phyloP scores from a whole-genome alignment of 2,329 filamentous ascomycete genomes.

The Venturia nashicola region DNA sequence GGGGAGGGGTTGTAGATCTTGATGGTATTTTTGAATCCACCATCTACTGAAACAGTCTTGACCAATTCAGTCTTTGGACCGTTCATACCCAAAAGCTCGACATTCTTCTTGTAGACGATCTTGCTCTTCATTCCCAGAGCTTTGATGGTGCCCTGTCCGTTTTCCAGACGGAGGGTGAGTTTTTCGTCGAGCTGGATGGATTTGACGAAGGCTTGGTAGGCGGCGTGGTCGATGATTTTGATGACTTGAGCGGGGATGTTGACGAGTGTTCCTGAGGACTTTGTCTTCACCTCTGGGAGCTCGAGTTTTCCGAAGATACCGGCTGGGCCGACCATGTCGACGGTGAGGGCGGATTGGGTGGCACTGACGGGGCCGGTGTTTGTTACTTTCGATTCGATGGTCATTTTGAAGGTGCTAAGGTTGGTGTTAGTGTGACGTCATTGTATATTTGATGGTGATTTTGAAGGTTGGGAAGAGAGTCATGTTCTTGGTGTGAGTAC shows the following conservation, averaged over 20 bases:
- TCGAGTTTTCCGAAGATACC: slow-evolving; percentile 11
- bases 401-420: slow-evolving; percentile 11
- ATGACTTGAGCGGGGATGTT: slow-evolving; percentile 9
- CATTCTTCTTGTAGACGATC: slow-evolving; percentile 11
- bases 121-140: slow-evolving; percentile 11
- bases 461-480: neutral
- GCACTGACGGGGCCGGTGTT: slow-evolving; percentile 11
- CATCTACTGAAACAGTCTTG: slow-evolving; percentile 1
- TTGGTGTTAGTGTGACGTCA: neutral
- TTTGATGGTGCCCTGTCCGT: slow-evolving; percentile 11
- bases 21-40: slow-evolving; percentile 9
- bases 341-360: slow-evolving; percentile 10
- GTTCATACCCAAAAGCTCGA: slow-evolving; percentile 11
- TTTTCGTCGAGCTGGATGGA: slow-evolving; percentile 11
- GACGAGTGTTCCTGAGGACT: slow-evolving; percentile 7
- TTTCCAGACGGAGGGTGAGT: slow-evolving; percentile 11
- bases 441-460: neutral
- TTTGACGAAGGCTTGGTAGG: slow-evolving; percentile 11
- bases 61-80: slow-evolving; percentile 11
- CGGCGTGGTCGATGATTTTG: slow-evolving; percentile 11
- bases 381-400: slow-evolving; percentile 9
- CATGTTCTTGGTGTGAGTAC: too few species aligned
- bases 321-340: slow-evolving; percentile 11
- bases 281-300: slow-evolving; percentile 11
- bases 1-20: slow-evolving; percentile 10